Evolutionary conservation across 305 asterid species (phyloP).

Genomic region (Caryopteris hybrid): DNA sequence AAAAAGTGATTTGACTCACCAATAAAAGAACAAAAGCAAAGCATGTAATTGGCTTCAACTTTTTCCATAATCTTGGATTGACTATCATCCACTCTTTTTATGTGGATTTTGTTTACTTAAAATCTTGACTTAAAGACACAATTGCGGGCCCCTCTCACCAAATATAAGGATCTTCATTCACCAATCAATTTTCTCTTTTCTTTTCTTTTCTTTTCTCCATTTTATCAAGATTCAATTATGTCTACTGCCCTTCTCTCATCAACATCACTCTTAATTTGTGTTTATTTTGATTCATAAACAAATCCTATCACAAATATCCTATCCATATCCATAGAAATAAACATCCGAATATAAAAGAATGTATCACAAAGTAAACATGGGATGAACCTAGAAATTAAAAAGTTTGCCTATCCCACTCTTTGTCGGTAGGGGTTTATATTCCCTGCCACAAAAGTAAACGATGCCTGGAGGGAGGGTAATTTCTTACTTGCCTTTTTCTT

Average conservation of each 20-base stretch:
- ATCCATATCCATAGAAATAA: too few species aligned
- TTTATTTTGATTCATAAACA: too few species aligned
- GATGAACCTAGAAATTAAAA: too few species aligned
- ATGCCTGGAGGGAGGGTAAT: too few species aligned
- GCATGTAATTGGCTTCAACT: constrained; percentile 4
- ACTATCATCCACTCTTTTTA: constrained; percentile 17
- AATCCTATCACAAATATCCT: too few species aligned
- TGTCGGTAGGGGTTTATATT: too few species aligned
- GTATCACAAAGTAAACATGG: too few species aligned
- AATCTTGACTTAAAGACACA: constrained; percentile 27
- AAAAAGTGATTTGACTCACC: too few species aligned
- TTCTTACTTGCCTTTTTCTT: constrained; percentile 15
- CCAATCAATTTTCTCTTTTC: neutral
- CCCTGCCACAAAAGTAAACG: too few species aligned
- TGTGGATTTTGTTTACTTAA: constrained; percentile 26
- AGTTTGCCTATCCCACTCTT: too few species aligned
- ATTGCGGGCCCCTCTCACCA: constrained; percentile 16
- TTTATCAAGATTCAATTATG: constrained; percentile 11
- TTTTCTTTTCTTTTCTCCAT: neutral
- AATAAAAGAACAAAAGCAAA: constrained; percentile 23
- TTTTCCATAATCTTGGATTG: constrained; percentile 24
- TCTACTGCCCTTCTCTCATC: constrained; percentile 23
- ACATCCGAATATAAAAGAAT: too few species aligned
- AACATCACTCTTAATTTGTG: constrained; percentile 15
- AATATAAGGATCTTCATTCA: constrained; percentile 22